phyloP scores from a whole-genome alignment of 2,329 filamentous ascomycete species.

The Colletotrichum zoysiae region DNA sequence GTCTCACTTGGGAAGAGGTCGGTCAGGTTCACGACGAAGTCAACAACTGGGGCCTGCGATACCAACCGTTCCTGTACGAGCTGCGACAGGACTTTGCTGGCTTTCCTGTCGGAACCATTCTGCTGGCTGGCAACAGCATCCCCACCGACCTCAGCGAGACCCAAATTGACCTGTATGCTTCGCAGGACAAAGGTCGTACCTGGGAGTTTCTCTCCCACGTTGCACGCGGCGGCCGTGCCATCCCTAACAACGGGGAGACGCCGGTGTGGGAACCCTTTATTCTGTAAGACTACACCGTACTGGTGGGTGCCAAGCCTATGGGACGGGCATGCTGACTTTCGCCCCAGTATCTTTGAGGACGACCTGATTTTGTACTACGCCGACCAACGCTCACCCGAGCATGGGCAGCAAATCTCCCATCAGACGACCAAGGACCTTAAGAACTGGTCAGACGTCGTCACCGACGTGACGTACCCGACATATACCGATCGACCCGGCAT shows the following conservation, averaged over 20 bases:
- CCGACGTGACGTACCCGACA: constrained; percentile 73
- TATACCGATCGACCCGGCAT: constrained; percentile 77
- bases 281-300: constrained; percentile 48
- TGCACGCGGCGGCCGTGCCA: constrained; percentile 71
- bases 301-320: too few species aligned
- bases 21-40: constrained; percentile 73
- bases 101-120: constrained; percentile 72
- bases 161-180: constrained; percentile 78
- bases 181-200: constrained; percentile 68
- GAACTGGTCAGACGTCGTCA: constrained; percentile 66
- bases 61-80: constrained; percentile 77
- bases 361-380: constrained; percentile 77
- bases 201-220: constrained; percentile 78
- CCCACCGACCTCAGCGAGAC: constrained; percentile 71
- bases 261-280: constrained; percentile 82
- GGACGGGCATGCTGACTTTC: neutral
- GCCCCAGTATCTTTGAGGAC: constrained; percentile 63
- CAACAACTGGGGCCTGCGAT: constrained; percentile 74
- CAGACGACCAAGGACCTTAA: constrained; percentile 70
- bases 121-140: constrained; percentile 72
- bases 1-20: constrained; percentile 72
- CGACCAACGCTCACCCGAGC: constrained; percentile 74
- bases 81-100: constrained; percentile 69
- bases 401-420: constrained; percentile 78
- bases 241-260: constrained; percentile 73